Conservation (phyloP, 1,139 yeast genomes). For the Diutina sp. region DNA sequence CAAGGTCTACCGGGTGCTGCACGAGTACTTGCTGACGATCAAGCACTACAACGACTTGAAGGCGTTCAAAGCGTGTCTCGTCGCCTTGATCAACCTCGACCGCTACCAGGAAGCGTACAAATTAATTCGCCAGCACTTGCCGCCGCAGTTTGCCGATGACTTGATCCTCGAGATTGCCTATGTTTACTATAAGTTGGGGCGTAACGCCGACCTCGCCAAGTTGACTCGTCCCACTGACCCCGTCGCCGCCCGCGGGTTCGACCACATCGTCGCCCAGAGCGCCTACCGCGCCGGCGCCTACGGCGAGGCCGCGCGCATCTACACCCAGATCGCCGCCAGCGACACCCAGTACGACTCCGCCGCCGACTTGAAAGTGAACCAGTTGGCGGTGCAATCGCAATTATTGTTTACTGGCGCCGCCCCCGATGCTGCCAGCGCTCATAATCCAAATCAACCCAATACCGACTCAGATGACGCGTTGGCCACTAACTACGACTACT, state of each 20-base stretch:
- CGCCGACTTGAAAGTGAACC: slow-evolving; percentile 56
- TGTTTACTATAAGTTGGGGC: slow-evolving; percentile 54
- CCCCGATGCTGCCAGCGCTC: background rate
- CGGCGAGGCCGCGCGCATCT: slow-evolving; percentile 39
- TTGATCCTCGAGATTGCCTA: slow-evolving; percentile 53
- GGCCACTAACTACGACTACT: slow-evolving; percentile 18
- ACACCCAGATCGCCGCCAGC: slow-evolving; percentile 31
- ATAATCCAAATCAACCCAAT: background rate
- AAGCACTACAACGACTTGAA: slow-evolving; percentile 31
- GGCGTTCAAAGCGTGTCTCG: slow-evolving; percentile 50
- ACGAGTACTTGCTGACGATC: slow-evolving; percentile 28
- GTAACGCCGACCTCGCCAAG: slow-evolving; percentile 18
- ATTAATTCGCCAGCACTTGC: slow-evolving; percentile 27
- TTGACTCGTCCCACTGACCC: slow-evolving; percentile 9
- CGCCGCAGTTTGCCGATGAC: slow-evolving; percentile 17
- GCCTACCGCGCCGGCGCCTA: slow-evolving; percentile 56
- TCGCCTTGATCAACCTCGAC: slow-evolving; percentile 64
- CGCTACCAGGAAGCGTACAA: slow-evolving; percentile 45
- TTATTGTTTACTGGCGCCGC: slow-evolving; percentile 5
- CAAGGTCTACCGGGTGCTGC: slow-evolving; percentile 27
- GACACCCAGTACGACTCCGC: slow-evolving; percentile 19
- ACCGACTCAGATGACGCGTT: background rate
- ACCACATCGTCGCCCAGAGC: slow-evolving; percentile 76
- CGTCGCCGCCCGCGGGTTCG: slow-evolving; percentile 30
- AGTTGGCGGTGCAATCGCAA: slow-evolving; percentile 57